Evolutionary conservation across 805 yeast genomes (phyloP).

Genomic region (Nadsonia fulvescens): DNA sequence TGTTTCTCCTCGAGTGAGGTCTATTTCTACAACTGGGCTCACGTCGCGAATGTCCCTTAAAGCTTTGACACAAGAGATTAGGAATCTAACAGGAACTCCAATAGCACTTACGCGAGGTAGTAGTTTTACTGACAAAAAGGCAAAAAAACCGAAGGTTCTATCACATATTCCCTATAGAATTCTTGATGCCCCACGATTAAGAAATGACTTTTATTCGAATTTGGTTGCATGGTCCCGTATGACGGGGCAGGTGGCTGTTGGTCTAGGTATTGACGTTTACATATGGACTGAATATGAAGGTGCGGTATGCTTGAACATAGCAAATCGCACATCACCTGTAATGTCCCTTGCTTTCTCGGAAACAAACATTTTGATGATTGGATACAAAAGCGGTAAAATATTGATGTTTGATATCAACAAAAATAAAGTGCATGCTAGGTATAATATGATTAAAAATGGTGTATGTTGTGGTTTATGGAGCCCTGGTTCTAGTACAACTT

Average conservation of each 20-base stretch:
- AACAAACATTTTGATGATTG: constrained; percentile 5
- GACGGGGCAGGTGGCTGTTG: constrained; percentile 36
- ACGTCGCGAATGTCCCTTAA: too few species aligned
- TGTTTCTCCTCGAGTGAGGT: too few species aligned
- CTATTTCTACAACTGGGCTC: too few species aligned
- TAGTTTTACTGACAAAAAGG: too few species aligned
- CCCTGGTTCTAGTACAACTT: constrained; percentile 19
- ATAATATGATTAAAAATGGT: constrained; percentile 22
- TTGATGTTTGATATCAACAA: constrained; percentile 15
- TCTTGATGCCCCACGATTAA: constrained; percentile 45
- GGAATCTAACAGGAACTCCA: too few species aligned
- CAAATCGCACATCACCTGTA: too few species aligned
- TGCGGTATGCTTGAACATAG: constrained; percentile 15
- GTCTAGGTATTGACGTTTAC: constrained; percentile 35
- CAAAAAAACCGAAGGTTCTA: too few species aligned
- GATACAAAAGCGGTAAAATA: constrained; percentile 5
- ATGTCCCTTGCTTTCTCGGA: too few species aligned
- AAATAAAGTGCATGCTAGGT: constrained; percentile 16
- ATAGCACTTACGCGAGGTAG: too few species aligned
- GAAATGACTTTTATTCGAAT: constrained; percentile 61
- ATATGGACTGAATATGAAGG: constrained; percentile 39
- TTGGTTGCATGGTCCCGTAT: constrained; percentile 48
- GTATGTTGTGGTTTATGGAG: constrained; percentile 43
- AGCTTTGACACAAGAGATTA: too few species aligned
- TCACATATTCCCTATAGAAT: constrained; percentile 26